Base-by-base conservation (phyloP, 1,139 yeast genomes). In the Saccharomyces hybrid region DNA sequence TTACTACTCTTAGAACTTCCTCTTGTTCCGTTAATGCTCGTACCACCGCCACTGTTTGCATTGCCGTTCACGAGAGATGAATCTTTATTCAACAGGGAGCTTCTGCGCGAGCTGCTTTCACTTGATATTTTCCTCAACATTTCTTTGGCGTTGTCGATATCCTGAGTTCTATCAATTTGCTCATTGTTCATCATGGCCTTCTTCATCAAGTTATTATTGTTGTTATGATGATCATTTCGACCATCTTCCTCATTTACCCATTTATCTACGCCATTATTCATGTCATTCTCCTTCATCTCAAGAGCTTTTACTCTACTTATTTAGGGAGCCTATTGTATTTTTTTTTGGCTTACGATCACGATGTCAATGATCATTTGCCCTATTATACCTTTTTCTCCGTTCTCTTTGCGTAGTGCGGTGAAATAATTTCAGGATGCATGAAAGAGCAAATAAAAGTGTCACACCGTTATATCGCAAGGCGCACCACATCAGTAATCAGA, bases 1-100 rank as follows among this genome's bases (percentile, higher is more conserved):
- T 78, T 78, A 25, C 58, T 56, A 9, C 54, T 50, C 50, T 51
- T 25, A 47, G 52, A 38, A 52, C 55, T 30, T 27, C 31, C 48
- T 26, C 48, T 27, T 23, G 32, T 48, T 5, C 23, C 32, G 5
- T 27, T 48, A 16, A 48, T 48, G n/a, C 32, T 41, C 14, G 26
- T 30, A 42, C 49, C 49, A 5, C 46, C 32, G 20, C 31, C 48
- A 27, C 23, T 25, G 13, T 20, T 20, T 9, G 49, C 30, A 32
- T 49, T 52, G 31, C 48, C 28, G 23, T 27, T 23, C 16, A 9
- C 44, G 20, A 38, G 44, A 23, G 47, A 32, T 7, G 49, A 32
- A 26, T 50, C 38, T 47, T 28, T 51, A 6, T 31, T 31, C 34
- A 25, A 20, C 20, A 42, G 27, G 23, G 52, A 48, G 14, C 44